Evolutionary conservation across 306 rosid species (phyloP), one percentile per base, ranked within the genome.

Genomic region (Fagus sylvatica): DNA sequence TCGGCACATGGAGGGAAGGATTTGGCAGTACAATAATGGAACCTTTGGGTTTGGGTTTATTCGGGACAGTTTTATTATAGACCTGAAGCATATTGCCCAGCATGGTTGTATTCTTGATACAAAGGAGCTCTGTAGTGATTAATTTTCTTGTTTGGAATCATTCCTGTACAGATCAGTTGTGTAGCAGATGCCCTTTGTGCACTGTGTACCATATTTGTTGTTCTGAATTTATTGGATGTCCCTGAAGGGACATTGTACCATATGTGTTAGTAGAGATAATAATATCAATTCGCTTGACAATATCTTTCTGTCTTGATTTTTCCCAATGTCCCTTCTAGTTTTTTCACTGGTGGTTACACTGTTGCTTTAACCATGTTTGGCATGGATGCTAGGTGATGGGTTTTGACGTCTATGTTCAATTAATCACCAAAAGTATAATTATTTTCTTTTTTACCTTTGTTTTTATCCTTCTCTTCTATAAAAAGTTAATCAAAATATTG

Each of bases 11-110:
- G 96, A 88, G 84, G 99, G 98, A 77, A 86, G 98, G 83, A 88
- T 96, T 82, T 96, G 99, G 98, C 90, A 79, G 84, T 96, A 93
- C 71, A 78, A 66, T 9, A 87, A 93, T 53, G 98, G 98, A 13
- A 85, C 93, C 48, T 96, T 93, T 28, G 98, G 99, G 78, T 93
- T 96, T 71, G 99, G 99, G 16, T 93, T 89, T 75, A 86, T 93
- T 73, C 86, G 84, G 56, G 99, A 96, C 71, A 84, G 87, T 79
- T 87, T 91, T 76, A 88, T 91, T 53, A 75, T 93, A 78, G 97
- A 93, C 88, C 67, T 93, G 89, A 93, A 87, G 84, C 89, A 73
- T 40, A 82, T 95, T 65, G 79, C 87, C 79, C 76, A 73, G 70
- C 83, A 90, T 71, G 97, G 93, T 57, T 76, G 79, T 69, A 79